Percentiles rank a stretch among this genome's conserved stretches.
Conservation (phyloP, 495 filamentous ascomycete genomes). For the Glutinoglossum americanum region DNA sequence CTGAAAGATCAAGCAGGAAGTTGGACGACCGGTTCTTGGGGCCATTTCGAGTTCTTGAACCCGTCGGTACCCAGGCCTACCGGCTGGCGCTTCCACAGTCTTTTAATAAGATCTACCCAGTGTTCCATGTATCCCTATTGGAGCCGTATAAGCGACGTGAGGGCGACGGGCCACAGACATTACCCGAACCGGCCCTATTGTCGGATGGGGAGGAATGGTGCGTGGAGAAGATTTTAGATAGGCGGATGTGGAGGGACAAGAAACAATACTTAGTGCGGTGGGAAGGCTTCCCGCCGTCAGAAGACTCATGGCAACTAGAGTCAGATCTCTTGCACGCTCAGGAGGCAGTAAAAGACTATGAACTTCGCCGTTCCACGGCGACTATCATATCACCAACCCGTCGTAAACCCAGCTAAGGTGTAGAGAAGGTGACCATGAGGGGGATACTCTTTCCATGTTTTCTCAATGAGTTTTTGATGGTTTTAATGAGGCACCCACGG, state of each 20-base stretch:
- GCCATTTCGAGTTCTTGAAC: neutral
- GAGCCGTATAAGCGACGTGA: neutral
- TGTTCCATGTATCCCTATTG: slow-evolving; percentile 3
- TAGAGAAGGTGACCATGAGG: neutral
- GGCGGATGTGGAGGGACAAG: neutral
- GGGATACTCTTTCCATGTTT: neutral
- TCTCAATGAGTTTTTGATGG: neutral
- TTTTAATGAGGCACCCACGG: neutral
- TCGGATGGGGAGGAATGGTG: neutral
- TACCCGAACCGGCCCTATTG: neutral
- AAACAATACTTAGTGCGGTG: neutral
- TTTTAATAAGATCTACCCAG: neutral
- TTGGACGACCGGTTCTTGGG: neutral
- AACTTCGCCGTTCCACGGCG: no score
- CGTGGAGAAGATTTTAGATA: neutral
- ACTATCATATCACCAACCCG: neutral
- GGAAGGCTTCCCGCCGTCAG: neutral
- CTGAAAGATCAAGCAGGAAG: neutral
- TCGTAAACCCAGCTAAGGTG: neutral
- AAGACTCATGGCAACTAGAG: neutral
- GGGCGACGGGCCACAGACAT: neutral
- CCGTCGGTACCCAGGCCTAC: neutral
- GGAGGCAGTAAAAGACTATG: neutral
- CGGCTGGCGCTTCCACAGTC: neutral
- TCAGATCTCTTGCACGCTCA: neutral